A percentile compares a stretch with the other conserved stretches of the same genome.
These are phyloP conservation scores for Phytophthora cryptogea DNA, from an alignment of 352 stramenopile species.

Conservation along the genomic window DNA sequence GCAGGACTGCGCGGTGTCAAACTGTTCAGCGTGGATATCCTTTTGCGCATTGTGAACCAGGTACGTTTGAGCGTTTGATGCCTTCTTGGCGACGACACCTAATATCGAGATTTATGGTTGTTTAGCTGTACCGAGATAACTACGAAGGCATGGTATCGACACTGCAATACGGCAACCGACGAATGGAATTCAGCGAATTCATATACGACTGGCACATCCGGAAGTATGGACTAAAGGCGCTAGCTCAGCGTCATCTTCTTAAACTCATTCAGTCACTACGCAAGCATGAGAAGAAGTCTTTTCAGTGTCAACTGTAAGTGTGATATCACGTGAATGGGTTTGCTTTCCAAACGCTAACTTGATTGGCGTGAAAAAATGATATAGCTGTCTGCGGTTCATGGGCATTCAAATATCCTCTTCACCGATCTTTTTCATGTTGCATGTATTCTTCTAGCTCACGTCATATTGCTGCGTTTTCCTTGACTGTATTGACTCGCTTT, in stretches of 20 bases:
- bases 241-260: conserved; percentile 74
- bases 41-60: conserved; percentile 66
- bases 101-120: not conserved
- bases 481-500: conserved; percentile 24
- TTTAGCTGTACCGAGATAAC: conserved; percentile 73
- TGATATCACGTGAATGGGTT: not conserved
- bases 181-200: conserved; percentile 85
- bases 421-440: conserved; percentile 11
- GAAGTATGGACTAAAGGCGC: conserved; percentile 75
- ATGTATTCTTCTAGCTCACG: not conserved
- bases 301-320: conserved; percentile 67
- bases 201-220: conserved; percentile 86
- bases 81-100: not conserved
- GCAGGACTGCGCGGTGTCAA: conserved; percentile 49
- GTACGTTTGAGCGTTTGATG: conserved; percentile 12
- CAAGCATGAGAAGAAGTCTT: conserved; percentile 70
- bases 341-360: not conserved
- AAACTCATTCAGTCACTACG: conserved; percentile 82
- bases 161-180: conserved; percentile 72
- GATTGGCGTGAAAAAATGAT: not conserved
- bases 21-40: conserved; percentile 63
- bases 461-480: conserved; percentile 15
- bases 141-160: conserved; percentile 66
- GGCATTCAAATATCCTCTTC: conserved; percentile 60
- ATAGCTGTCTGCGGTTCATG: conserved; percentile 67